Conservation (phyloP, 2,329 filamentous ascomycete species). For the Atkinsonella hypoxylon region DNA sequence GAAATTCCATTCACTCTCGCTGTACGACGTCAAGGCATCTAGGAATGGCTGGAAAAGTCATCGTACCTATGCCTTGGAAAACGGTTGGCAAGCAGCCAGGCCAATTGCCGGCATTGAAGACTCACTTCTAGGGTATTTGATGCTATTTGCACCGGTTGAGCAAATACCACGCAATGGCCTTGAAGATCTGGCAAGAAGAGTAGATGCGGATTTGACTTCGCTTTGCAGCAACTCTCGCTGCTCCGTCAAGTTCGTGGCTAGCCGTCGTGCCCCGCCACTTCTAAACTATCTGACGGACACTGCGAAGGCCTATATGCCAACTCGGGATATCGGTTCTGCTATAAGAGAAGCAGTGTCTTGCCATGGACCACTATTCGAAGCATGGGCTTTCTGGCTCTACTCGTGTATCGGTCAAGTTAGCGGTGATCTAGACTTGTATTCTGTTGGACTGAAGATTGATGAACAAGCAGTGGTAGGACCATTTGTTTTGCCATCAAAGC, state of each 20-base stretch:
- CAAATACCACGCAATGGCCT: constrained; percentile 13
- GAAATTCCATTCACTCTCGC: constrained; percentile 30
- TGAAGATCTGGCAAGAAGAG: constrained; percentile 18
- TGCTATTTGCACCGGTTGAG: constrained; percentile 21
- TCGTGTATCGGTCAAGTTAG: constrained; percentile 27
- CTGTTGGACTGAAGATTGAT: constrained; percentile 9
- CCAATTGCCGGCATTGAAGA: constrained; percentile 16
- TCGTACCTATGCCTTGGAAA: constrained; percentile 11
- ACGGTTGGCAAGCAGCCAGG: constrained; percentile 24
- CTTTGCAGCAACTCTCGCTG: constrained; percentile 22
- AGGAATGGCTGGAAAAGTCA: constrained; percentile 24
- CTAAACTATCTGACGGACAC: constrained; percentile 23
- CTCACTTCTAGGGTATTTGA: constrained; percentile 22
- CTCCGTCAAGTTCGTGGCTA: constrained; percentile 20
- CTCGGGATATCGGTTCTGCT: constrained; percentile 19
- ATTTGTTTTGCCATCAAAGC: constrained; percentile 26
- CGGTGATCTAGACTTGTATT: constrained; percentile 21
- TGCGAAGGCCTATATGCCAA: constrained; percentile 17
- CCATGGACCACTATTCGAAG: constrained; percentile 24
- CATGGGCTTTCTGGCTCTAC: constrained; percentile 31
- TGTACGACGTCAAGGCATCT: constrained; percentile 31
- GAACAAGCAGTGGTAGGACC: constrained; percentile 22
- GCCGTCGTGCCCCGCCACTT: constrained; percentile 19
- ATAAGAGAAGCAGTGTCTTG: constrained; percentile 19
- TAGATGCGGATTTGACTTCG: constrained; percentile 23